Conservation (phyloP, 2,329 filamentous ascomycete genomes). For the Fusarium papillatum region DNA sequence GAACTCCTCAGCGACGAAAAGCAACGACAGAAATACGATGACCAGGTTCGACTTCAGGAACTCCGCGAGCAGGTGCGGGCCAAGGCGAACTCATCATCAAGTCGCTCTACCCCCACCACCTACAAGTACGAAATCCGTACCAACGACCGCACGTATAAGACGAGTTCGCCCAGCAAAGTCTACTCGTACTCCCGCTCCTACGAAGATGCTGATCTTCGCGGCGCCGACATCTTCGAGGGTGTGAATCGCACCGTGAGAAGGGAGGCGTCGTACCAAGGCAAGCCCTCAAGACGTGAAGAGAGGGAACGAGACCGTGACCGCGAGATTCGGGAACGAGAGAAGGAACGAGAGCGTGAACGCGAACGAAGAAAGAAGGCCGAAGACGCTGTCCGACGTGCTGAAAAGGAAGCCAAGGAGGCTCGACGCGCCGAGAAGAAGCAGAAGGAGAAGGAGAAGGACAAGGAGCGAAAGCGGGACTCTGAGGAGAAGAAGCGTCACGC, state of each 20-base stretch:
- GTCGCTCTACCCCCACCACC: slow-evolving; percentile 46
- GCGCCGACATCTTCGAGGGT: slow-evolving; percentile 62
- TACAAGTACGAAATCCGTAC: slow-evolving; percentile 63
- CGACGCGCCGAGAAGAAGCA: slow-evolving; percentile 52
- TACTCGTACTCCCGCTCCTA: slow-evolving; percentile 58
- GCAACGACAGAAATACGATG: slow-evolving; percentile 82
- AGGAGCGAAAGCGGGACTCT: slow-evolving; percentile 53
- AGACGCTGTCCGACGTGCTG: slow-evolving; percentile 38
- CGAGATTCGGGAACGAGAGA: slow-evolving; percentile 36
- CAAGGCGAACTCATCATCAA: slow-evolving; percentile 58
- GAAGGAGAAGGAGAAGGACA: slow-evolving; percentile 52
- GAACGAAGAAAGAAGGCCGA: slow-evolving; percentile 22
- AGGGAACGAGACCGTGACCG: slow-evolving; percentile 45
- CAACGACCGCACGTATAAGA: slow-evolving; percentile 62
- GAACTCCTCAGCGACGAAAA: slow-evolving; percentile 87
- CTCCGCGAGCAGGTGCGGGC: slow-evolving; percentile 68
- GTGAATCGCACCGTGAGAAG: slow-evolving; percentile 53
- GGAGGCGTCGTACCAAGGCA: slow-evolving; percentile 61
- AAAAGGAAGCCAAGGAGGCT: slow-evolving; percentile 47
- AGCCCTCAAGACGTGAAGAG: slow-evolving; percentile 58
- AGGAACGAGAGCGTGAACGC: slow-evolving; percentile 43
- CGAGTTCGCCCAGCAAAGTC: slow-evolving; percentile 48
- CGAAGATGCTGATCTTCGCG: slow-evolving; percentile 55
- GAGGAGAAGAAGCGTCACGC: slow-evolving; percentile 53
- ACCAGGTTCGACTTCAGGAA: slow-evolving; percentile 76